Base-by-base conservation (phyloP, 371 early-diverging fungal species). In the Mortierella polycephala region DNA sequence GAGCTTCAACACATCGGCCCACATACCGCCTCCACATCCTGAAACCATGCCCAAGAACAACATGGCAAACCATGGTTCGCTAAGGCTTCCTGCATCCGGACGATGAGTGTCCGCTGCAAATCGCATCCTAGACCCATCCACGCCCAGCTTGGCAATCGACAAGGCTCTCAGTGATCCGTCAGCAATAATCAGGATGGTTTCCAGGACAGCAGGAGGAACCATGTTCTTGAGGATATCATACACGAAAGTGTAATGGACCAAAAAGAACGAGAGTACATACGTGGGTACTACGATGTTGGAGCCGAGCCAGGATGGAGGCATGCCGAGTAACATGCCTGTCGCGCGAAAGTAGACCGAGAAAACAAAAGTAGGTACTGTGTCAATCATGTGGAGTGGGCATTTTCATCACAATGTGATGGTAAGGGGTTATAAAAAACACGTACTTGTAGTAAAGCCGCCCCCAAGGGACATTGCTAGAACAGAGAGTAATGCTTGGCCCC, bases 21-120 rank as follows among this genome's bases (percentile, higher is more conserved):
- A 87, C 62, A 87, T 70, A 7, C 86, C 86, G 44, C 89, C 87
- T 51, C 89, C 89, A 44, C 85, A 84, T 4, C 89, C 89, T 18
- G 83, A 76, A 42, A 89, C 71, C 14, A 85, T 84, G 12, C 89
- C 89, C 62, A 87, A 80, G 3, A 87, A 49, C 20, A 87, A 57
- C 69, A 87, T 85, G 44, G 89, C 89, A 20, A 86, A 83, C 72
- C 79, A 79, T 14, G 79, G 79, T 41, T 79, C 79, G 41, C 10
- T 53, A 11, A 62, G 5, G 8, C 51, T 49, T 20, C 70, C 66
- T 4, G 53, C 55, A 9, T 69, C 62, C 18, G 57, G 54, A n/a
- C 57, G 58, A 42, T 76, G 77, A 7, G 61, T 71, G 42, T 72
- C 85, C 5, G 83, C 82, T 13, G 83, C 81, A 41, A 71, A 67